These are phyloP conservation scores for Luffa acutangula DNA, from an alignment of 306 rosid species.

Conservation along the genomic window DNA sequence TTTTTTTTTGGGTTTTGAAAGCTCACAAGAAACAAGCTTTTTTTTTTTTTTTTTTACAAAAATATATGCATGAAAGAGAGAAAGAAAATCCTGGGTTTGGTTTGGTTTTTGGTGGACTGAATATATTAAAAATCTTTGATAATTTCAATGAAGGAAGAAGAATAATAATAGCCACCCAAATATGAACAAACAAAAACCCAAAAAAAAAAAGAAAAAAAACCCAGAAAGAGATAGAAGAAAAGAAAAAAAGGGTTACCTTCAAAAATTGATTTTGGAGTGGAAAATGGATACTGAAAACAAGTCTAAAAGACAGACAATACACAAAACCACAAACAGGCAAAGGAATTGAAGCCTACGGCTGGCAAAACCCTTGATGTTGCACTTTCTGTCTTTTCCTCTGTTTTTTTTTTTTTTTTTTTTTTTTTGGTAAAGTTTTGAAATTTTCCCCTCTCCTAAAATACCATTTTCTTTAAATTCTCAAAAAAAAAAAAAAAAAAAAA, in stretches of 20 bases:
- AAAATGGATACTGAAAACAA: conserved; percentile 19
- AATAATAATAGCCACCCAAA: conserved; percentile 42
- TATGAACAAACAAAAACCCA: conserved; percentile 30
- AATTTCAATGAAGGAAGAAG: conserved; percentile 46
- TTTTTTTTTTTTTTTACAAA: neutral
- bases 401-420: conserved; percentile 26
- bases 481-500: neutral
- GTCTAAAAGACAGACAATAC: conserved; percentile 28
- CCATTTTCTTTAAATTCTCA: conserved; percentile 27
- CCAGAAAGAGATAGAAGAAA: neutral
- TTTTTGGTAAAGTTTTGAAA: conserved; percentile 21
- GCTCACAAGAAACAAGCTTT: conserved; percentile 32
- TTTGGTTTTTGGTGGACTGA: neutral
- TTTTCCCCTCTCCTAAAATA: conserved; percentile 14
- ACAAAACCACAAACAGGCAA: conserved; percentile 43
- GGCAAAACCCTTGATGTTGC: conserved; percentile 60
- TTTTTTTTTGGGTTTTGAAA: conserved; percentile 24
- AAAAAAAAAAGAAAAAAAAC: conserved; percentile 15
- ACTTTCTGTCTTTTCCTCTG: conserved; percentile 93
- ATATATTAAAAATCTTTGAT: conserved; percentile 21
- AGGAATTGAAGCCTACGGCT: conserved; percentile 63
- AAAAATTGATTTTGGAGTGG: conserved; percentile 22
- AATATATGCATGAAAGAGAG: conserved; percentile 15
- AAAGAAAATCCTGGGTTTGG: conserved; percentile 27
- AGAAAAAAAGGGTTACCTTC: conserved; percentile 20